A percentile compares a stretch with the other conserved stretches of the same genome.
Conservation (phyloP, 495 filamentous ascomycete species). For the Talaromyces thailandensis region DNA sequence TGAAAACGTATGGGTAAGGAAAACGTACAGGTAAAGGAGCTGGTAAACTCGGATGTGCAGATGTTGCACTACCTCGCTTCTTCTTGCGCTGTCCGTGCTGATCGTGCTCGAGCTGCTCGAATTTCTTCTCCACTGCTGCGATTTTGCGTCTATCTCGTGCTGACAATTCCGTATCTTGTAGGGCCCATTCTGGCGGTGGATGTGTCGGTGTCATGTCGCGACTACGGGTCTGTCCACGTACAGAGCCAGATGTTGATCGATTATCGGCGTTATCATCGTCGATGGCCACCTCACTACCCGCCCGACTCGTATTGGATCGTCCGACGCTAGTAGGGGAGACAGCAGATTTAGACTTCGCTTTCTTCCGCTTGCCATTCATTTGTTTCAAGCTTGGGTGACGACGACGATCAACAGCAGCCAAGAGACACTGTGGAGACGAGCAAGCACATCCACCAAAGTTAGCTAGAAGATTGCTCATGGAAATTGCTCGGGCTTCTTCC, state of each 20-base stretch:
- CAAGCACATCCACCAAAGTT: slow-evolving; percentile 90
- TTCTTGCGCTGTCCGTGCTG: slow-evolving; percentile 35
- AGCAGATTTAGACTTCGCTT: slow-evolving; percentile 46
- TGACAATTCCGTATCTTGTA: slow-evolving; percentile 57
- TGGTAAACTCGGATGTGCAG: slow-evolving; percentile 30
- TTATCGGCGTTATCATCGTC: slow-evolving; percentile 40
- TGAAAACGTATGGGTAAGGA: background rate
- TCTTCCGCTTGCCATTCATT: slow-evolving; percentile 43
- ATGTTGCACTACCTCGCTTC: slow-evolving; percentile 28
- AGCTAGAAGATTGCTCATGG: slow-evolving; percentile 66
- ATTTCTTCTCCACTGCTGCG: slow-evolving; percentile 69
- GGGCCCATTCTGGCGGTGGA: slow-evolving; percentile 36
- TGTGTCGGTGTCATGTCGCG: slow-evolving; percentile 68
- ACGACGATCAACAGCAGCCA: slow-evolving; percentile 66
- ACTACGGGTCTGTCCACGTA: slow-evolving; percentile 65
- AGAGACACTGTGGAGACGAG: slow-evolving; percentile 52
- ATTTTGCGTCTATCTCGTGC: slow-evolving; percentile 85
- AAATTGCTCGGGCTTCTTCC: slow-evolving; percentile 37
- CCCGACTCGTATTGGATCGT: slow-evolving; percentile 66
- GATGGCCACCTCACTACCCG: slow-evolving; percentile 61
- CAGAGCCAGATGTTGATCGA: slow-evolving; percentile 65
- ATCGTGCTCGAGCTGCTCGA: slow-evolving; percentile 49
- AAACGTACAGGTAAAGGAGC: slow-evolving; percentile 13
- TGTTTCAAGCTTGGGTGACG: slow-evolving; percentile 39
- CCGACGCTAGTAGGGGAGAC: slow-evolving; percentile 62